These are phyloP conservation scores for Yamadazyma buinensis DNA, from an alignment of 1,139 yeast species.

Conservation along the genomic window DNA sequence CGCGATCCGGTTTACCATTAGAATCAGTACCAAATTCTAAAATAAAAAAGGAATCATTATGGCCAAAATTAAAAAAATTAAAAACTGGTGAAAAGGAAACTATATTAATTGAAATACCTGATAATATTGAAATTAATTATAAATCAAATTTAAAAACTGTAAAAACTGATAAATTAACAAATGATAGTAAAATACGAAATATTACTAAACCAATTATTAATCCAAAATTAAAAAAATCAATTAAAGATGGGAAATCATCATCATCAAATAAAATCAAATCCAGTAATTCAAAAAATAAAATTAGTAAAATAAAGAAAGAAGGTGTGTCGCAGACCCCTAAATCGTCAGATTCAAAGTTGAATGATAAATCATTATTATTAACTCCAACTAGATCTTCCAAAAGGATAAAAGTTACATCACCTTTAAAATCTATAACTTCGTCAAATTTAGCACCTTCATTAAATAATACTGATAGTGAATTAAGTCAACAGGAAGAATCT, in stretches of 20 bases:
- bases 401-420: conserved; percentile 41
- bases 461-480: conserved; percentile 2
- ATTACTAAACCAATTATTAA: conserved; percentile 12
- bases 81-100: conserved; percentile 5
- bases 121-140: conserved; percentile 3
- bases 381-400: conserved; percentile 20
- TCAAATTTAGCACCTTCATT: conserved; percentile 25
- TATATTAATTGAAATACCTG: conserved; percentile 1
- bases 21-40: conserved; percentile 58
- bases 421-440: conserved; percentile 28
- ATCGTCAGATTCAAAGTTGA: not conserved
- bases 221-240: conserved; percentile 6
- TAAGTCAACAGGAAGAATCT: conserved; percentile 15
- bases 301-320: not conserved
- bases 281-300: not conserved
- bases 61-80: conserved; percentile 29
- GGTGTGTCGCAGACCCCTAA: not conserved
- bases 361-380: not conserved
- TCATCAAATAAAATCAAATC: not conserved
- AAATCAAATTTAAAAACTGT: conserved; percentile 4
- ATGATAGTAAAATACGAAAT: conserved; percentile 30
- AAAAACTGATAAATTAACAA: conserved; percentile 28
- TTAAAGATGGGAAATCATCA: not conserved
- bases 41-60: conserved; percentile 47
- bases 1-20: conserved; percentile 64